Percentiles rank a stretch among this genome's conserved stretches.
phyloP scores from a whole-genome alignment of 1,139 yeast species.

The Geotrichum klebahnii region DNA sequence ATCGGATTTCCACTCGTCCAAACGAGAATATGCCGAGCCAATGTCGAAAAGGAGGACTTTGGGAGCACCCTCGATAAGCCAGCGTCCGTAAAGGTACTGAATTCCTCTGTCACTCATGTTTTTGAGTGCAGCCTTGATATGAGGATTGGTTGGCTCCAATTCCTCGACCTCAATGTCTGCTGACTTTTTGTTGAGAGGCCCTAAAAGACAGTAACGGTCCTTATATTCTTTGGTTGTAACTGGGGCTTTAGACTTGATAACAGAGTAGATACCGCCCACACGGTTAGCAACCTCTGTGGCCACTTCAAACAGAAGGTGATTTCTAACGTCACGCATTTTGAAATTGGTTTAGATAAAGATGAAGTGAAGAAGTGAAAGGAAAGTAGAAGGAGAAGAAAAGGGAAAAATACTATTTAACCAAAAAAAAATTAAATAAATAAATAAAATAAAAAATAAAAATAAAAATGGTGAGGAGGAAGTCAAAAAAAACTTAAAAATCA shows the following conservation, averaged over 20 bases:
- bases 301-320: constrained; percentile 84
- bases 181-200: constrained; percentile 75
- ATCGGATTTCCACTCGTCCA: constrained; percentile 93
- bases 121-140: constrained; percentile 48
- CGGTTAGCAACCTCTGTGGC: constrained; percentile 98
- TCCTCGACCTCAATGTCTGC: constrained; percentile 95
- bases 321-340: constrained; percentile 47
- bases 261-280: constrained; percentile 97
- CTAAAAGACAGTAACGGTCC: constrained; percentile 79
- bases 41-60: constrained; percentile 84
- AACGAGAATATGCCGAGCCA: constrained; percentile 61
- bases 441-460: background rate
- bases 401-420: background rate
- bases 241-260: constrained; percentile 92
- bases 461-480: background rate
- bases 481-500: background rate
- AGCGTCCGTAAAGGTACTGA: constrained; percentile 80
- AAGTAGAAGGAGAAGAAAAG: background rate
- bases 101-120: constrained; percentile 80
- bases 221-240: constrained; percentile 92
- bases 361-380: background rate
- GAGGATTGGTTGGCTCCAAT: constrained; percentile 58
- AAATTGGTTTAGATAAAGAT: background rate
- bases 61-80: constrained; percentile 98
- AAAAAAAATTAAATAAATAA: background rate